Evolutionary conservation across 129 eudicot species (phyloP).

Genomic region (Erigeron canadensis): DNA sequence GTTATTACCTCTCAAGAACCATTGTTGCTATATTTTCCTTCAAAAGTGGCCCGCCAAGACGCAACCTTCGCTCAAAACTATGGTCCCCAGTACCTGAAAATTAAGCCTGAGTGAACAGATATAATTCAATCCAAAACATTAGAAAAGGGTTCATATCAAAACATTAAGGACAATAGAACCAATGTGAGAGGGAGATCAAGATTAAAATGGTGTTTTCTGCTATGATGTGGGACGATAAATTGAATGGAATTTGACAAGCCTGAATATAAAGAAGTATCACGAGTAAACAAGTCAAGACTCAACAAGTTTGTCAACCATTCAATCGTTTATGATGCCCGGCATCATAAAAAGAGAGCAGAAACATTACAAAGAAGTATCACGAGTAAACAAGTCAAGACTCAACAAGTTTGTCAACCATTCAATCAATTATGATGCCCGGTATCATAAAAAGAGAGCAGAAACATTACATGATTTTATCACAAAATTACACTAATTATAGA

Average conservation of each 20-base stretch:
- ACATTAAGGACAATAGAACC: neutral
- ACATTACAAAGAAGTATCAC: neutral
- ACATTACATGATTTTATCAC: neutral
- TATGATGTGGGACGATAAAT: neutral
- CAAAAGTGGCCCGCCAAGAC: slow-evolving; percentile 90
- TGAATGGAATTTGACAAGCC: neutral
- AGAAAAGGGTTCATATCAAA: slow-evolving; percentile 11
- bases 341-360: neutral
- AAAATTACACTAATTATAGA: neutral
- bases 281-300: neutral
- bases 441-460: neutral
- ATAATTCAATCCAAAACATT: slow-evolving; percentile 8
- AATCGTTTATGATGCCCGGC: neutral
- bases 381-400: neutral
- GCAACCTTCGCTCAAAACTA: slow-evolving; percentile 85
- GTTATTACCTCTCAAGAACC: slow-evolving; percentile 92
- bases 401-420: neutral
- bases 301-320: neutral
- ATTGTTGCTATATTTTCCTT: slow-evolving; percentile 94
- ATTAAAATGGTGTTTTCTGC: neutral
- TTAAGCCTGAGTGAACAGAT: neutral
- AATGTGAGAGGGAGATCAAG: neutral
- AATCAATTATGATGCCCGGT: neutral
- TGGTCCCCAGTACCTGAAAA: slow-evolving; percentile 92
- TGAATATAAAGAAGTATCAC: neutral